Percentiles rank a stretch among this genome's conserved stretches.
phyloP scores from a whole-genome alignment of 768 basidiomycete genomes.

The Pleurotus djamor region DNA sequence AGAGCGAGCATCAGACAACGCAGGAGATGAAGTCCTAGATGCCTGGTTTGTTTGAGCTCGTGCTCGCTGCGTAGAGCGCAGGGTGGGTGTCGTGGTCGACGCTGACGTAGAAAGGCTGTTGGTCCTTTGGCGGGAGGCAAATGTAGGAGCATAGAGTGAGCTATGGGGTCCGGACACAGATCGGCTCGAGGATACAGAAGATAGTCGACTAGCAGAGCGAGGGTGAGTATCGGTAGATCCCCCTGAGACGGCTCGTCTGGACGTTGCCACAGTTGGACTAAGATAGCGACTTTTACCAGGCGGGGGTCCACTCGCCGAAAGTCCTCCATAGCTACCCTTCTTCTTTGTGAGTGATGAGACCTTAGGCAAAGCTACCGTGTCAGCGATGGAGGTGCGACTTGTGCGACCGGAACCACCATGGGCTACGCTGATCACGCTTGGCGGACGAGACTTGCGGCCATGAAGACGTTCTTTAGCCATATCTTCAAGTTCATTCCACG shows the following conservation, averaged over 20 bases:
- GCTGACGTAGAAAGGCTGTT: conserved; percentile 51
- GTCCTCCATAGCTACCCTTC: conserved; percentile 31
- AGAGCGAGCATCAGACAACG: conserved; percentile 60
- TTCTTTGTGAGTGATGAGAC: conserved; percentile 23
- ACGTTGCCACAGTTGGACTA: conserved; percentile 40
- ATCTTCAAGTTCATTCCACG: conserved; percentile 78
- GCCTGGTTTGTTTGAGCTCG: conserved; percentile 35
- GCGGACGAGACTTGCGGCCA: conserved; percentile 62
- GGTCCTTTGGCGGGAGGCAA: conserved; percentile 83
- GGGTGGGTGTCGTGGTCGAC: conserved; percentile 28
- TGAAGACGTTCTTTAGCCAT: conserved; percentile 72
- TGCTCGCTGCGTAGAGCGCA: conserved; percentile 31
- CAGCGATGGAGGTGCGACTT: conserved; percentile 45
- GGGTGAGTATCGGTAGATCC: conserved; percentile 39
- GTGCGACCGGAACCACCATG: conserved; percentile 51
- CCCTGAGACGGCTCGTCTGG: conserved; percentile 47
- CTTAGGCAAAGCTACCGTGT: conserved; percentile 5
- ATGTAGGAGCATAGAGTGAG: conserved; percentile 63
- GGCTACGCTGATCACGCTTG: conserved; percentile 61
- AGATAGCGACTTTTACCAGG: conserved; percentile 40
- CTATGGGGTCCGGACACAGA: conserved; percentile 67
- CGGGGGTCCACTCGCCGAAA: conserved; percentile 32
- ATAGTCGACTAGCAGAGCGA: conserved; percentile 60
- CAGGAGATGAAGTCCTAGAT: conserved; percentile 53
- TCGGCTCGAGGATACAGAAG: conserved; percentile 50